A percentile compares a stretch with the other conserved stretches of the same genome.
These are phyloP conservation scores for Russula sp. DNA, from an alignment of 768 basidiomycete species.

Conservation along the genomic window DNA sequence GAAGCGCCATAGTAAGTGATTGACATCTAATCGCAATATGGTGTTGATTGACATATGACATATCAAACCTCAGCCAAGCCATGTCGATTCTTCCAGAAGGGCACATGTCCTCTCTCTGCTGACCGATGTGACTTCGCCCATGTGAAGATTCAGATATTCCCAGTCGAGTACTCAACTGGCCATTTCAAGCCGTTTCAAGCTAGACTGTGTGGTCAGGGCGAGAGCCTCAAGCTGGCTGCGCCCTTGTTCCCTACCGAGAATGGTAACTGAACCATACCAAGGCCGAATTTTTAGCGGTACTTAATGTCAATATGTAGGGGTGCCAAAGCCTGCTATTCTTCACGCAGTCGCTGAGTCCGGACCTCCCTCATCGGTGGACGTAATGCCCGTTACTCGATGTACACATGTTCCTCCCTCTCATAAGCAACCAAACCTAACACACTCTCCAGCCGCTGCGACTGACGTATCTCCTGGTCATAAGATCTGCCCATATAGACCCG, in stretches of 20 bases:
- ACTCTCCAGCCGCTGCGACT: neutral
- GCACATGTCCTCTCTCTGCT: slow-evolving; percentile 20
- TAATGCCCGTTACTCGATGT: neutral
- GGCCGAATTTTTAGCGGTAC: neutral
- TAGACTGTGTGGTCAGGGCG: neutral
- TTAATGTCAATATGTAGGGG: slow-evolving; percentile 7
- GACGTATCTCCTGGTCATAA: neutral
- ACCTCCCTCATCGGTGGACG: neutral
- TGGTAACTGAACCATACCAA: slow-evolving; percentile 7
- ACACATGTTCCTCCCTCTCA: neutral
- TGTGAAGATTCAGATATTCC: slow-evolving; percentile 16
- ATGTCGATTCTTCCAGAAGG: slow-evolving; percentile 23
- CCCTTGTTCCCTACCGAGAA: neutral
- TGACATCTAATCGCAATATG: neutral
- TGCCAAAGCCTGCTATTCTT: neutral
- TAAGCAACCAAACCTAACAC: neutral
- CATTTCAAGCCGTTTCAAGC: neutral
- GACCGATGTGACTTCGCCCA: slow-evolving; percentile 24
- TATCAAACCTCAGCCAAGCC: slow-evolving; percentile 16
- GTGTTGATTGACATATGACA: neutral
- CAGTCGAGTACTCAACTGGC: slow-evolving; percentile 6
- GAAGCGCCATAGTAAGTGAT: slow-evolving; percentile 21
- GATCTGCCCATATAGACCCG: neutral
- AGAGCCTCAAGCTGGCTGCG: neutral
- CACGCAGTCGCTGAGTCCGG: neutral